Conservation (phyloP, 108 stramenopile species). For the Cyclotella kingstonii region DNA sequence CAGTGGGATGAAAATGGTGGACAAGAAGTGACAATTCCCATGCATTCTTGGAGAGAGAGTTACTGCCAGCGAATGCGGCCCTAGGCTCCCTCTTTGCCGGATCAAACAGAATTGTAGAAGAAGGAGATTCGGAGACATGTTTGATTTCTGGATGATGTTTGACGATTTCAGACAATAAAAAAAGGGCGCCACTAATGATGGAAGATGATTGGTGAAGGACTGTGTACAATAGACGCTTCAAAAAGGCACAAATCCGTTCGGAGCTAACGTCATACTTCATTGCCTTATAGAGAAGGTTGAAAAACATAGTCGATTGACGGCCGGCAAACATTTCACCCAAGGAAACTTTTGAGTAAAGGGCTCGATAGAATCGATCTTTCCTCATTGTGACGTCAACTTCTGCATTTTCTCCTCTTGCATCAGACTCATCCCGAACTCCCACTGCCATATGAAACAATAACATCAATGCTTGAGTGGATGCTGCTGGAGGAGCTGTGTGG, state of each 20-base stretch:
- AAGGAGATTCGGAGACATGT: no score
- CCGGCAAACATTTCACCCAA: constrained; percentile 68
- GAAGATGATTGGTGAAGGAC: constrained; percentile 69
- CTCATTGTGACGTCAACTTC: constrained; percentile 27
- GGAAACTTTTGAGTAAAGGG: constrained; percentile 87
- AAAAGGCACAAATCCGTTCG: constrained; percentile 75
- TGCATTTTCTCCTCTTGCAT: constrained; percentile 4
- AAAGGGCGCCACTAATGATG: constrained; percentile 80
- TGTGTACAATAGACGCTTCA: constrained; percentile 85
- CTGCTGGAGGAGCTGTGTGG: constrained; percentile 78
- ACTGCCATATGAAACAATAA: constrained; percentile 86
- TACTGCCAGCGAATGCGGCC: constrained; percentile 47
- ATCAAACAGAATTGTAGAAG: no score
- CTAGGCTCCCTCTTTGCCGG: constrained; percentile 73
- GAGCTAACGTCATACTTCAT: constrained; percentile 80
- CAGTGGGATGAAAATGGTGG: constrained; percentile 95
- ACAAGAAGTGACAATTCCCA: constrained; percentile 86
- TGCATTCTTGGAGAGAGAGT: constrained; percentile 23
- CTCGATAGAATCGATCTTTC: constrained; percentile 89
- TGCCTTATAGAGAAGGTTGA: constrained; percentile 95
- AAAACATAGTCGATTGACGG: constrained; percentile 86
- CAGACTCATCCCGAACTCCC: constrained; percentile 41
- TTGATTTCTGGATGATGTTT: constrained; percentile 59
- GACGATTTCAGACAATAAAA: constrained; percentile 89
- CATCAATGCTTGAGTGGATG: constrained; percentile 93